A percentile compares a stretch with the other conserved stretches of the same genome.
phyloP scores from a whole-genome alignment of 768 basidiomycete species.

The Tricholoma saponaceum region DNA sequence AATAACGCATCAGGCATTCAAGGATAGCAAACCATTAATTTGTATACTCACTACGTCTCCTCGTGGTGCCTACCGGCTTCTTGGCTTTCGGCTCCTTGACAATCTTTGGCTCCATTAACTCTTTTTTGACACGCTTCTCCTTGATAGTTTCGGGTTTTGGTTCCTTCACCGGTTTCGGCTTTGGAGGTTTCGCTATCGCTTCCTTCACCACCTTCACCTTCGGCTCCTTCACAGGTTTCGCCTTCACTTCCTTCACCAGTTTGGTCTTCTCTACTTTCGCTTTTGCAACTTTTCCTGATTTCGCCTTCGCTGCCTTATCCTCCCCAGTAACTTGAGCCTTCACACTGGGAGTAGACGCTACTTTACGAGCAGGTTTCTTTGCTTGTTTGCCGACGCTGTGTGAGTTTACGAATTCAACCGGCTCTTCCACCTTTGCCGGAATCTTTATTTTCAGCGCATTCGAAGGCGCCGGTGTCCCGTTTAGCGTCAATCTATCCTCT shows the following conservation, averaged over 20 bases:
- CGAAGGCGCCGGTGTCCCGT: background rate
- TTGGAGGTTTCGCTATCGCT: background rate
- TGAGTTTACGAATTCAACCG: background rate
- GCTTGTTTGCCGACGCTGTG: background rate
- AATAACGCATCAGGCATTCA: background rate
- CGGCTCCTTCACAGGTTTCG: background rate
- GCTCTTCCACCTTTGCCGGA: background rate
- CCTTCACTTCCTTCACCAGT: background rate
- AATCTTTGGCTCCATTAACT: background rate
- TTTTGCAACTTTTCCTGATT: background rate
- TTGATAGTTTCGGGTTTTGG: background rate
- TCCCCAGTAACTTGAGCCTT: background rate
- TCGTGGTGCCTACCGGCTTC: background rate
- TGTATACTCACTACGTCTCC: slow-evolving; percentile 2
- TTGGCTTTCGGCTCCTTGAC: background rate
- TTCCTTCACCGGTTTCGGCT: background rate
- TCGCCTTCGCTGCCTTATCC: background rate
- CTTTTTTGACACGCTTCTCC: background rate
- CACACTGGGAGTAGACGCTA: background rate
- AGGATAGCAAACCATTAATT: background rate
- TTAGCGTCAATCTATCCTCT: background rate
- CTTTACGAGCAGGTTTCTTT: background rate
- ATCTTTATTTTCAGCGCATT: background rate
- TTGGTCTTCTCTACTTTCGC: background rate
- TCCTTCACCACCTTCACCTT: background rate